phyloP scores from a whole-genome alignment of 1,284 basidiomycete species.

The Moesziomyces globuligerus region DNA sequence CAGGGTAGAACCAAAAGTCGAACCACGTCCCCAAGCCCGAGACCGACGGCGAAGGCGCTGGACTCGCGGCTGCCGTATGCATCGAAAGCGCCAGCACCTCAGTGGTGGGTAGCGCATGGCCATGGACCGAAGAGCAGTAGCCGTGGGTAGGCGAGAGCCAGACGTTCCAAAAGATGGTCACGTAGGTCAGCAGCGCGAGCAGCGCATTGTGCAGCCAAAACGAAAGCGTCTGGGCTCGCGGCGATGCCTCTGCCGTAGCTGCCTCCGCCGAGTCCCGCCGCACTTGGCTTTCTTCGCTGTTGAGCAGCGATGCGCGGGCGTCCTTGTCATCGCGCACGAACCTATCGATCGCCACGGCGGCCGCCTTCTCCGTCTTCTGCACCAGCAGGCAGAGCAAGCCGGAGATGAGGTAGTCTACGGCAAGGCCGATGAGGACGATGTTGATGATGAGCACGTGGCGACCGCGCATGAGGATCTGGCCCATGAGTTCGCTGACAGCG shows the following conservation, averaged over 20 bases:
- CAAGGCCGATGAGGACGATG: constrained; percentile 48
- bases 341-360: constrained; percentile 15
- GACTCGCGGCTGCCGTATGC: neutral
- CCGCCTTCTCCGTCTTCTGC: constrained; percentile 10
- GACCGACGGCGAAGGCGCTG: neutral
- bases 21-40: constrained; percentile 33
- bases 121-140: constrained; percentile 9
- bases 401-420: constrained; percentile 46
- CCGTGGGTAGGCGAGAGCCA: constrained; percentile 42
- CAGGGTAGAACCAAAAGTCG: constrained; percentile 48
- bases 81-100: constrained; percentile 8
- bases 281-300: neutral
- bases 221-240: constrained; percentile 7
- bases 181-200: constrained; percentile 20
- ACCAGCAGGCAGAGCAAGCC: constrained; percentile 38
- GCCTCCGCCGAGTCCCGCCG: neutral
- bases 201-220: constrained; percentile 42
- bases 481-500: constrained; percentile 40
- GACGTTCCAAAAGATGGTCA: constrained; percentile 49
- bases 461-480: constrained; percentile 17
- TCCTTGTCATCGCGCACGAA: neutral
- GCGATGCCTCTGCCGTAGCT: constrained; percentile 1
- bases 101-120: neutral
- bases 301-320: constrained; percentile 3
- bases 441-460: constrained; percentile 34